Evolutionary conservation across 495 filamentous ascomycete genomes (phyloP).

Genomic region (Talaromyces thailandensis): DNA sequence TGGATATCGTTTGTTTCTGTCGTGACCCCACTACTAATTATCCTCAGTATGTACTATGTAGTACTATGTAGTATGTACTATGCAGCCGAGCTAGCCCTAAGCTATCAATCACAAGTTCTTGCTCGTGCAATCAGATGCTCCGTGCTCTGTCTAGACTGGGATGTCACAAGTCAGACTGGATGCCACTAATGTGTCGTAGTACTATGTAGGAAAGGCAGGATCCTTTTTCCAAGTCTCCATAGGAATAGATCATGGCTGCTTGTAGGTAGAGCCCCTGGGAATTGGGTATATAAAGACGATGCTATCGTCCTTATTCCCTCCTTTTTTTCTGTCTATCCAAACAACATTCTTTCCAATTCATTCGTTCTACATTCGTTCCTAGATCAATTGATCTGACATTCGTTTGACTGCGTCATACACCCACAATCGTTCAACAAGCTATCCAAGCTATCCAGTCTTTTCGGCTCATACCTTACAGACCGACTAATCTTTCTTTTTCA

Average conservation of each 20-base stretch:
- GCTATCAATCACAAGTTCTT: not conserved
- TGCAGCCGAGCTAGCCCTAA: not conserved
- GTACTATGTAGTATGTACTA: too few species aligned
- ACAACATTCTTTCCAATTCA: not conserved
- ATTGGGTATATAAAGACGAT: constrained; percentile 6
- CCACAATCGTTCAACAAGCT: not conserved
- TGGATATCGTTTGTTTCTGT: not conserved
- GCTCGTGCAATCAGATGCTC: not conserved
- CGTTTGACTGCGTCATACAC: not conserved
- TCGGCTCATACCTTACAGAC: not conserved
- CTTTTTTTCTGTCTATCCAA: not conserved
- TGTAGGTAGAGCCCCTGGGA: not conserved
- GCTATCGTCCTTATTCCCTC: constrained; percentile 3
- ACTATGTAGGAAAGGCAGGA: not conserved
- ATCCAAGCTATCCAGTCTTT: not conserved
- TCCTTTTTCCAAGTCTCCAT: not conserved
- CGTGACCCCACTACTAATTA: not conserved
- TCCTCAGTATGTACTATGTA: too few species aligned
- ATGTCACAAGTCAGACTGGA: not conserved
- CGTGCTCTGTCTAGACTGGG: not conserved
- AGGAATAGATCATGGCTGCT: not conserved
- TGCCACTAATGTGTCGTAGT: not conserved
- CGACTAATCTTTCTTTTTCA: not conserved
- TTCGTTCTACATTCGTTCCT: not conserved
- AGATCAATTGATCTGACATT: constrained; percentile 3